phyloP scores from a whole-genome alignment of 176 grass and related monocot genomes.

The Saccharum officinarum region DNA sequence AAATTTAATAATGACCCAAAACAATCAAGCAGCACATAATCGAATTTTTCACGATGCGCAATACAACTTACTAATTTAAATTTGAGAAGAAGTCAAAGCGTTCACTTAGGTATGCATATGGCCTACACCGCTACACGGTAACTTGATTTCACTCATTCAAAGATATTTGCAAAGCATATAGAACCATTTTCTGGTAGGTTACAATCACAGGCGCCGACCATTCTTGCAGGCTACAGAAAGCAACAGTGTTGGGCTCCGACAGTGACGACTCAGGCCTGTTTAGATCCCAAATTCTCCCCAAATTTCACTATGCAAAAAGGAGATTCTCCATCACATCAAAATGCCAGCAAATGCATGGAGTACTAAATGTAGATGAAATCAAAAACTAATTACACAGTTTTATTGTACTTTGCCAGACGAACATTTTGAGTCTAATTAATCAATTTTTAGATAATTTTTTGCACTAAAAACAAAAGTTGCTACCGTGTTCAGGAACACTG shows the following conservation, averaged over 20 bases:
- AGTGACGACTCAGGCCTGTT: background rate
- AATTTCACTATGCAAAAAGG: too few relatives aligned
- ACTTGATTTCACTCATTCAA: background rate
- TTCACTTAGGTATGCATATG: too few relatives aligned
- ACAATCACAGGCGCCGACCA: background rate
- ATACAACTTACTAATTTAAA: background rate
- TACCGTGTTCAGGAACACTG: too few relatives aligned
- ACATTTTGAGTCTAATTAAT: too few relatives aligned
- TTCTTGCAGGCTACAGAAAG: background rate
- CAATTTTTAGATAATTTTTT: too few relatives aligned
- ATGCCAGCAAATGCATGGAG: too few relatives aligned
- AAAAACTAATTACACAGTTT: too few relatives aligned
- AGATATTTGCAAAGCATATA: background rate
- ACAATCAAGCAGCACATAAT: background rate
- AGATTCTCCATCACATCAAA: too few relatives aligned
- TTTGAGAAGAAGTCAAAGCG: background rate
- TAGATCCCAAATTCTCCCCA: too few relatives aligned
- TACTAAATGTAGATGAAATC: too few relatives aligned
- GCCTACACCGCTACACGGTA: background rate
- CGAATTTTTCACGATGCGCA: background rate
- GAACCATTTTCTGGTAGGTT: background rate
- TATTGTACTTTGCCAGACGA: too few relatives aligned
- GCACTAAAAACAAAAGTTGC: too few relatives aligned
- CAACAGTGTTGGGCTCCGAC: background rate
- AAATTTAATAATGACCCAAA: background rate